Evolutionary conservation across 345 rosid species (phyloP).

Genomic region (Bruguiera parviflora): DNA sequence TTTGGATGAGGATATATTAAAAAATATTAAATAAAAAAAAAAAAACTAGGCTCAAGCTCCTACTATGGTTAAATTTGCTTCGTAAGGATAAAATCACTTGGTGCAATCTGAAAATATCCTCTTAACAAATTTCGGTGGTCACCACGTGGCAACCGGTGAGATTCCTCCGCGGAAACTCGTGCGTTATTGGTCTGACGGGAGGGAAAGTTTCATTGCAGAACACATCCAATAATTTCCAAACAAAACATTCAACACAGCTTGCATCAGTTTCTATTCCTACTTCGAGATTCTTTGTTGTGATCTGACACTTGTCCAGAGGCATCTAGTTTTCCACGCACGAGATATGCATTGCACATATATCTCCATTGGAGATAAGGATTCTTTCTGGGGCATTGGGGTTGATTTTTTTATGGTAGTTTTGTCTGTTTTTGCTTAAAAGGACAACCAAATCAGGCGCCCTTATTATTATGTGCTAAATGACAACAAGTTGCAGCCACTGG

Average conservation of each 20-base stretch:
- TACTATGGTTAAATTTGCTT: too few species aligned
- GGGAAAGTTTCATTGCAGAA: background rate
- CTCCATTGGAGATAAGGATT: slow-evolving; percentile 29
- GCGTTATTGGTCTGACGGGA: background rate
- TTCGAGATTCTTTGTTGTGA: background rate
- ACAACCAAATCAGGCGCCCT: slow-evolving; percentile 24
- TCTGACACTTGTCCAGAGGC: slow-evolving; percentile 29
- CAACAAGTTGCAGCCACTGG: slow-evolving; percentile 15
- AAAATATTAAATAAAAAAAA: too few species aligned
- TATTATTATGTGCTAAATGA: slow-evolving; percentile 17
- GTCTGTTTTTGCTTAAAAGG: background rate
- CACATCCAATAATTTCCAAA: too few species aligned
- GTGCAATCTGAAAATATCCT: background rate
- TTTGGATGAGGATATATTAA: too few species aligned
- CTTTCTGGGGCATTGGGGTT: background rate
- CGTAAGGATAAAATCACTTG: too few species aligned
- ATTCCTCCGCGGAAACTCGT: slow-evolving; percentile 2
- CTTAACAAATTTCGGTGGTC: background rate
- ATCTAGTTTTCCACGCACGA: slow-evolving; percentile 7
- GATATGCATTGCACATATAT: background rate
- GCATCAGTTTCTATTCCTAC: background rate
- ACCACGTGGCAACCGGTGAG: slow-evolving; percentile 27
- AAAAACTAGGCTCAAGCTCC: too few species aligned
- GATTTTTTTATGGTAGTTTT: slow-evolving; percentile 16
- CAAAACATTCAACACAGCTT: too few species aligned